Percentiles rank a stretch among this genome's conserved stretches.
Conservation (phyloP, 169 alveolate species). For the Eimeria falciformis region DNA sequence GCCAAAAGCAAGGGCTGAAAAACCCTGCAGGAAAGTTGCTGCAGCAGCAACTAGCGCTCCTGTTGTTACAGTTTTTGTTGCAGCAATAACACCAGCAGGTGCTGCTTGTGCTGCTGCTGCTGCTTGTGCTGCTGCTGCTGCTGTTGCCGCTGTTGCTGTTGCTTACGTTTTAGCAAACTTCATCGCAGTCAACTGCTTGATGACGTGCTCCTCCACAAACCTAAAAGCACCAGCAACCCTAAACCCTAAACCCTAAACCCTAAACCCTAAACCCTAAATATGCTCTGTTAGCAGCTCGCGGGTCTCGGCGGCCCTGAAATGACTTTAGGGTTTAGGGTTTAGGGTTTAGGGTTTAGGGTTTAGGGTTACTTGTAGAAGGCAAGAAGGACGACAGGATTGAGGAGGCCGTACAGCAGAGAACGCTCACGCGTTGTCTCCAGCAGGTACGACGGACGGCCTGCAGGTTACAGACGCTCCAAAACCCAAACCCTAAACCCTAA, state of each 20-base stretch:
- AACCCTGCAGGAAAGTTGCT: not conserved
- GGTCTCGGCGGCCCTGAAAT: not conserved
- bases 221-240: not conserved
- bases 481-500: not conserved
- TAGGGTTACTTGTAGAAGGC: not conserved
- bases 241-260: not conserved
- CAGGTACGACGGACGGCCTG: not conserved
- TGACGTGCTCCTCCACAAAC: slow-evolving; percentile 15
- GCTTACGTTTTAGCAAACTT: not conserved
- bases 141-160: not conserved
- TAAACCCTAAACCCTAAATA: not conserved
- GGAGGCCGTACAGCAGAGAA: not conserved
- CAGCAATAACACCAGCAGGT: not conserved
- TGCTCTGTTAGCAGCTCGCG: not conserved
- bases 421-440: not conserved
- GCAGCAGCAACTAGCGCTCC: not conserved
- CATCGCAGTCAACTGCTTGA: not conserved
- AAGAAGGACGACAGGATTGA: not conserved
- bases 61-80: not conserved
- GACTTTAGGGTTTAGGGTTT: not conserved
- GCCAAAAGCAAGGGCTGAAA: not conserved
- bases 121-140: not conserved
- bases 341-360: slow-evolving; percentile 26
- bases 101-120: not conserved
- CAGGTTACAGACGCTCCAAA: not conserved